Conservation (phyloP, 306 rosid genomes). For the Prunus salicina region DNA sequence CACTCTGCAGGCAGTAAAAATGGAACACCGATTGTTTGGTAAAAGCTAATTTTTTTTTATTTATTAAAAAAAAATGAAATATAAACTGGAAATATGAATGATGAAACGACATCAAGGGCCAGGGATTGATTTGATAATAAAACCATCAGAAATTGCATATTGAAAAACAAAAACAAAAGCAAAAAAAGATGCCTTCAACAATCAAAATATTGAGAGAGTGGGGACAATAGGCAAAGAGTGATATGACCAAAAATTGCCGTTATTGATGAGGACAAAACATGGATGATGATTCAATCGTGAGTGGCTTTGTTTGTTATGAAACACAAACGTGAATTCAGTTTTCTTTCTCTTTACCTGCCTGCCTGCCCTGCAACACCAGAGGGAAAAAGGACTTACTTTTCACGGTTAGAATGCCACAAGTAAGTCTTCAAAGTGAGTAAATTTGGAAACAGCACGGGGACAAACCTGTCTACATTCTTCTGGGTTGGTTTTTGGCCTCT, state of each 20-base stretch:
- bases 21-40: no score
- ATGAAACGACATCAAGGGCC: background rate
- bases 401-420: background rate
- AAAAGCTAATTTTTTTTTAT: background rate
- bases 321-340: conserved; percentile 47
- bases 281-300: conserved; percentile 40
- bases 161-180: background rate
- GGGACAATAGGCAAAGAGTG: conserved; percentile 17
- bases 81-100: background rate
- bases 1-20: no score
- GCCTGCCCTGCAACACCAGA: conserved; percentile 28
- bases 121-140: background rate
- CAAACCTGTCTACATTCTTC: conserved; percentile 16
- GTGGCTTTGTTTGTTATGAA: conserved; percentile 57
- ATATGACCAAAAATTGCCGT: conserved; percentile 19
- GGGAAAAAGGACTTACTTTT: conserved; percentile 9
- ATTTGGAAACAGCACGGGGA: background rate
- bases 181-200: background rate
- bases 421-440: background rate
- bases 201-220: conserved; percentile 26
- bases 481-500: conserved; percentile 14
- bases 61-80: no score
- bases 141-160: background rate
- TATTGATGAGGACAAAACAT: conserved; percentile 64
- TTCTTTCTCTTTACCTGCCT: conserved; percentile 27